Evolutionary conservation across 2,329 filamentous ascomycete genomes (phyloP).

Genomic region (Phyllosticta citriasiana): DNA sequence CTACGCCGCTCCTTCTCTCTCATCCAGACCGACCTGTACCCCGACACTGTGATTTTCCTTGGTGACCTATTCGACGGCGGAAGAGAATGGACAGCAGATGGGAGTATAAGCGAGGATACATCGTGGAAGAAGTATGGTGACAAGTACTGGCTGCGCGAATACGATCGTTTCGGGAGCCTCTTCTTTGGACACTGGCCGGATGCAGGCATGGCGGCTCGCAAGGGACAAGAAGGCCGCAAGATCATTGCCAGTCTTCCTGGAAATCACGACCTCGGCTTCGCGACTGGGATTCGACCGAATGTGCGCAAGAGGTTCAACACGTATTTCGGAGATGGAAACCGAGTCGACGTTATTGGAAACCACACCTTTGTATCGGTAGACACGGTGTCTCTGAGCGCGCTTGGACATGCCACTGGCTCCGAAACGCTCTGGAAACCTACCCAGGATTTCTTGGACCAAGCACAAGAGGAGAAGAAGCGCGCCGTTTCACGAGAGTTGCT

Average conservation of each 20-base stretch:
- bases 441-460: constrained; percentile 61
- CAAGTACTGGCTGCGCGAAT: constrained; percentile 78
- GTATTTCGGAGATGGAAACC: constrained; percentile 86
- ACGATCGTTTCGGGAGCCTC: constrained; percentile 72
- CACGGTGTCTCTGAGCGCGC: constrained; percentile 74
- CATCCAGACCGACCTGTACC: constrained; percentile 65
- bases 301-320: constrained; percentile 76
- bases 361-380: constrained; percentile 93
- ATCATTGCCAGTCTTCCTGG: constrained; percentile 80
- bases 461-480: constrained; percentile 55
- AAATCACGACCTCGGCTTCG: constrained; percentile 93
- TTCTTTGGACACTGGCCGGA: constrained; percentile 64
- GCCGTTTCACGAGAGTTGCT: constrained; percentile 60
- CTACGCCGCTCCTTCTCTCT: constrained; percentile 72
- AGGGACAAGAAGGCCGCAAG: constrained; percentile 59
- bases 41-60: constrained; percentile 81
- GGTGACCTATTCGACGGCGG: constrained; percentile 95
- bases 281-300: constrained; percentile 67
- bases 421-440: constrained; percentile 64
- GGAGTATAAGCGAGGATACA: constrained; percentile 44
- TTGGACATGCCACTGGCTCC: constrained; percentile 43
- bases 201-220: constrained; percentile 43
- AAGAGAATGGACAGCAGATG: constrained; percentile 75
- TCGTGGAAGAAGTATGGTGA: constrained; percentile 70
- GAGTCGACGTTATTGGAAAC: constrained; percentile 84